Percentiles rank a stretch among this genome's conserved stretches.
These are phyloP conservation scores for Hemileccinum impolitum DNA, from an alignment of 768 basidiomycete species.

Conservation along the genomic window DNA sequence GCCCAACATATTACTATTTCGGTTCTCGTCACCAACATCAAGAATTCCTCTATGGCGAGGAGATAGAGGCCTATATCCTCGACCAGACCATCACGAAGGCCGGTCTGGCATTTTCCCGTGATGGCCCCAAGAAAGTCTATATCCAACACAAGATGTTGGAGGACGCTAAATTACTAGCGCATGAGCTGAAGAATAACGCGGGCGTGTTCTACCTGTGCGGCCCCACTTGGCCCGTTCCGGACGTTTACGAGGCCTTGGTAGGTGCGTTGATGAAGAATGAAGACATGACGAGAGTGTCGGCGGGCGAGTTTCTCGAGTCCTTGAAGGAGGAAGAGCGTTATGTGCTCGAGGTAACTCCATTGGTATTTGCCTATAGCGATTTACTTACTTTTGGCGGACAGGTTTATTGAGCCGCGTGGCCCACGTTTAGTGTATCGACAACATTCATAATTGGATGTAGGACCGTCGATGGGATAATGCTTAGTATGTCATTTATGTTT, in stretches of 20 bases:
- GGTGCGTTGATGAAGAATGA: constrained; percentile 73
- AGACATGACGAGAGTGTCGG: constrained; percentile 57
- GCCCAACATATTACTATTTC: constrained; percentile 97
- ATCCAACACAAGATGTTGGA: constrained; percentile 99
- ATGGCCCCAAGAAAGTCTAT: constrained; percentile 90
- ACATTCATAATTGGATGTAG: background rate
- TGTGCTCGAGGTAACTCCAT: constrained; percentile 71
- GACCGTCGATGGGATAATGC: background rate
- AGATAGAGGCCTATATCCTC: constrained; percentile 90
- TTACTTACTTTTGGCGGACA: constrained; percentile 6
- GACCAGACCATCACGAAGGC: constrained; percentile 84
- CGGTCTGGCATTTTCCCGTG: constrained; percentile 95
- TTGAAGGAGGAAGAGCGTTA: constrained; percentile 97
- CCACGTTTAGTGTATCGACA: background rate
- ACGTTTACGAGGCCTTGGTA: constrained; percentile 91
- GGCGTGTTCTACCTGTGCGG: constrained; percentile 97
- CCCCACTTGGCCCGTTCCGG: constrained; percentile 99
- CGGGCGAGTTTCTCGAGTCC: constrained; percentile 80
- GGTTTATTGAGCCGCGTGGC: constrained; percentile 22
- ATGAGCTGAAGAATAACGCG: constrained; percentile 66
- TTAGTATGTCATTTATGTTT: no score
- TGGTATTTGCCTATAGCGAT: background rate
- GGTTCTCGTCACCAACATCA: constrained; percentile 93
- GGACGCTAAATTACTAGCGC: constrained; percentile 73
- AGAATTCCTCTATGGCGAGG: constrained; percentile 96